phyloP scores from a whole-genome alignment of 495 filamentous ascomycete genomes.

The Aspergillus diversus region DNA sequence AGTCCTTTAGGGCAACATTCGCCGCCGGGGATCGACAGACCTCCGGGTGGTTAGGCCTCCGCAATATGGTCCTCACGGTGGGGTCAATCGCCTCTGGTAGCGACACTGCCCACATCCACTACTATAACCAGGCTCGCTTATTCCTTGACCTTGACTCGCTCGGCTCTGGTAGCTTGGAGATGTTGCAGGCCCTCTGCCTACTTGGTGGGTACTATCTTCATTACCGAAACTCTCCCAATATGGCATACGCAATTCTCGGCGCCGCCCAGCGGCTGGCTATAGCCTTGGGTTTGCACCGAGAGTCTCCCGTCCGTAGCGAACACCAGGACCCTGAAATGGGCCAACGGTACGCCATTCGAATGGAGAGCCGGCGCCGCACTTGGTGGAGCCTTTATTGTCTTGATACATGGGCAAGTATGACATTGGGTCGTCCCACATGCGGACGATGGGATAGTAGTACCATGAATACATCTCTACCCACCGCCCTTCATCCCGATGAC shows the following conservation, averaged over 20 bases:
- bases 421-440: conserved; percentile 58
- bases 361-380: conserved; percentile 61
- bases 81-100: conserved; percentile 16
- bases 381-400: conserved; percentile 75
- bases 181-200: conserved; percentile 64
- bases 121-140: conserved; percentile 65
- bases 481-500: conserved; percentile 3
- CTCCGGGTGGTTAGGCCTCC: conserved; percentile 11
- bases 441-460: conserved; percentile 14
- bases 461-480: conserved; percentile 15
- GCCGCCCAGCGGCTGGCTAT: conserved; percentile 66
- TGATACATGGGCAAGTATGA: conserved; percentile 69
- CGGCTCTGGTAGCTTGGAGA: conserved; percentile 67
- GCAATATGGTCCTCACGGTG: conserved; percentile 19
- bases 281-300: conserved; percentile 68
- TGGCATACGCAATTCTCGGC: conserved; percentile 53
- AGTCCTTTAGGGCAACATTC: conserved; percentile 11
- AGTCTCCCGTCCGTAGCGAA: conserved; percentile 37
- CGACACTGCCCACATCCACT: conserved; percentile 34
- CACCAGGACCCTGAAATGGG: conserved; percentile 1
- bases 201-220: conserved; percentile 73
- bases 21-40: conserved; percentile 8
- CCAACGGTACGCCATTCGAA: conserved; percentile 8
- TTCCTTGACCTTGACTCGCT: conserved; percentile 67
- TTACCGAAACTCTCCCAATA: conserved; percentile 72